These are phyloP conservation scores for Coemansia sp. DNA, from an alignment of 192 early-diverging fungal species.

Conservation along the genomic window DNA sequence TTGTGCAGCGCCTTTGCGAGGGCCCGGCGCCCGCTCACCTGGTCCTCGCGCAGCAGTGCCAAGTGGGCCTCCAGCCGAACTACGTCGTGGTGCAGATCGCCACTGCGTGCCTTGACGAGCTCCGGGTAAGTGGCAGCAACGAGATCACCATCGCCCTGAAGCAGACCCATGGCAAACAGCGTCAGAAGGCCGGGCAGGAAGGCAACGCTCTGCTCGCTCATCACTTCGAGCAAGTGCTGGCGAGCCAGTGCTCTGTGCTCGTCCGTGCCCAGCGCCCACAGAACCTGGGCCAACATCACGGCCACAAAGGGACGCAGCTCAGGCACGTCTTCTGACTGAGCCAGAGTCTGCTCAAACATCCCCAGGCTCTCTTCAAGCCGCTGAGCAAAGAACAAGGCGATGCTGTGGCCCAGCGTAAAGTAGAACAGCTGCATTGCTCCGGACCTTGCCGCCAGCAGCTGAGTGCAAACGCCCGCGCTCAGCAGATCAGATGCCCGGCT, in stretches of 20 bases:
- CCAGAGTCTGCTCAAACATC: constrained; percentile 72
- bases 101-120: constrained; percentile 10
- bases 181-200: constrained; percentile 25
- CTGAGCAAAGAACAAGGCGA: constrained; percentile 73
- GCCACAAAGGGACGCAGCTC: constrained; percentile 63
- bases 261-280: constrained; percentile 82
- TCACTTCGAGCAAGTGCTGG: constrained; percentile 65
- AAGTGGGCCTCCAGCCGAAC: constrained; percentile 25
- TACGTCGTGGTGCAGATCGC: constrained; percentile 4
- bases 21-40: constrained; percentile 18
- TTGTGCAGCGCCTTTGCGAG: constrained; percentile 20
- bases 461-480: neutral
- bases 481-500: constrained; percentile 18
- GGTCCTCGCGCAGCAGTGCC: constrained; percentile 31
- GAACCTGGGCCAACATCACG: constrained; percentile 77
- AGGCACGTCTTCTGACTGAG: constrained; percentile 40
- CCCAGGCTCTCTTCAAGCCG: constrained; percentile 65
- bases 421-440: constrained; percentile 29
- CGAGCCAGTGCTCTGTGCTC: constrained; percentile 77
- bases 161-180: constrained; percentile 49
- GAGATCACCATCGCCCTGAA: constrained; percentile 38
- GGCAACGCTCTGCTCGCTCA: constrained; percentile 8
- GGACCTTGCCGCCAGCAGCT: neutral
- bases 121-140: constrained; percentile 28
- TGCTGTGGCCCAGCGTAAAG: constrained; percentile 59